Evolutionary conservation across 2,329 filamentous ascomycete genomes (phyloP), one percentile per base, ranked within the genome.

Genomic region (Apiospora kogelbergensis): DNA sequence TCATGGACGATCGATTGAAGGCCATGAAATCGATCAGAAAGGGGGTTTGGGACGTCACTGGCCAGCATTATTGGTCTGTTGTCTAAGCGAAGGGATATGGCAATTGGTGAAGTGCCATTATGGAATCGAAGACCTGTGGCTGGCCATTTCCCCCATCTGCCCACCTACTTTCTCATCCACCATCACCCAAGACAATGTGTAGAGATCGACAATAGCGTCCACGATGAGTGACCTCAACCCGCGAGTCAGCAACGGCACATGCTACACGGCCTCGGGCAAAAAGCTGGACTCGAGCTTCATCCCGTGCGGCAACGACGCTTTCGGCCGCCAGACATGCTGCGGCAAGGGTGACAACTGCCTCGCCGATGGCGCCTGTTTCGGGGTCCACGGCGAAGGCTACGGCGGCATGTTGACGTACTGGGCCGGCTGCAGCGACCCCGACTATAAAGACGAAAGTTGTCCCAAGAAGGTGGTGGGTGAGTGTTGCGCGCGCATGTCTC

Each of bases 221-320:
- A 37, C 30, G 20, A 71, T 67, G 64, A 53, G 63, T 44, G 63
- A 66, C 24, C 45, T 26, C 6, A 71, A 71, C 44, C 69, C 70
- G 46, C 42, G 65, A 53, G 44, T 72, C 66, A 70, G 68, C 68
- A 71, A 70, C 46, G 71, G 71, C 63, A 72, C 70, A 20, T 72
- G 71, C 65, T 72, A 72, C 44, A 67, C 70, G 15, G 67, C 70
- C 6, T 42, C 69, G 10, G 70, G 70, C 10, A 63, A 69, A 13
- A 30, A 66, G 48, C 44, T 71, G 11, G 69, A 72, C 69, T 41
- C 15, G 45, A 68, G 64, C 44, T 72, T 72, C 70, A 69, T 71
- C 45, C 71, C 71, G 6, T 72, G 71, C 71, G 71, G 71, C 44
- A 72, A 72, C 68, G 68, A 68, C 26, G 69, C 70, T 44, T 71